Evolutionary conservation across 192 early-diverging fungal genomes (phyloP).

Genomic region (Coemansia sp.): DNA sequence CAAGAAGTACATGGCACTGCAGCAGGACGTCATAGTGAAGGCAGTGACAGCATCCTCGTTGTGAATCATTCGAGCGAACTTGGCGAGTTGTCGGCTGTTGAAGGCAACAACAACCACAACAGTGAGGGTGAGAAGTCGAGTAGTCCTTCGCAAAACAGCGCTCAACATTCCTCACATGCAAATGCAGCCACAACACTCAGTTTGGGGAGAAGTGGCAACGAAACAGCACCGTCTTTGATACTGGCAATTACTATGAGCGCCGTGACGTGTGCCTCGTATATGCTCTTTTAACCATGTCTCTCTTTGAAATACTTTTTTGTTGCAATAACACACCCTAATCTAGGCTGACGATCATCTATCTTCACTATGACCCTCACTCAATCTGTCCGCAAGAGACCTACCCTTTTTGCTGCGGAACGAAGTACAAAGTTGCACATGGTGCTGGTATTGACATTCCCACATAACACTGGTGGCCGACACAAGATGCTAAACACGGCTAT

Average conservation of each 20-base stretch:
- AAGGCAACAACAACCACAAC: background rate
- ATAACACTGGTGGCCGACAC: background rate
- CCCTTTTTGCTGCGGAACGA: background rate
- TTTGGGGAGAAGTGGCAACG: background rate
- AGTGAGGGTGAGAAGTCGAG: background rate
- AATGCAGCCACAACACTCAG: background rate
- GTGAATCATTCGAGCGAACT: background rate
- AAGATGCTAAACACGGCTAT: background rate
- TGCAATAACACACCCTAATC: background rate
- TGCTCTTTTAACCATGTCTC: background rate
- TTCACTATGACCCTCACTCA: background rate
- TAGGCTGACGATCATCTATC: background rate
- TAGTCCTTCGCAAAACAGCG: background rate
- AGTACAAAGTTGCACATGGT: background rate
- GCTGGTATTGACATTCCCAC: background rate
- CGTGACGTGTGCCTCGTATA: background rate
- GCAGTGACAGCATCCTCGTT: background rate
- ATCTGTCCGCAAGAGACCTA: background rate
- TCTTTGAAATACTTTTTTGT: too few relatives aligned
- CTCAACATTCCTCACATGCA: background rate
- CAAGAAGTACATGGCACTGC: background rate
- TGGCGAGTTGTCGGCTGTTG: background rate
- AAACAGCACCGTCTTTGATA: background rate
- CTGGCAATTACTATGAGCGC: background rate
- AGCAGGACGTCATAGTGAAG: background rate